Base-by-base conservation (phyloP, 2,329 filamentous ascomycete genomes). In the Fusarium pseudocircinatum region DNA sequence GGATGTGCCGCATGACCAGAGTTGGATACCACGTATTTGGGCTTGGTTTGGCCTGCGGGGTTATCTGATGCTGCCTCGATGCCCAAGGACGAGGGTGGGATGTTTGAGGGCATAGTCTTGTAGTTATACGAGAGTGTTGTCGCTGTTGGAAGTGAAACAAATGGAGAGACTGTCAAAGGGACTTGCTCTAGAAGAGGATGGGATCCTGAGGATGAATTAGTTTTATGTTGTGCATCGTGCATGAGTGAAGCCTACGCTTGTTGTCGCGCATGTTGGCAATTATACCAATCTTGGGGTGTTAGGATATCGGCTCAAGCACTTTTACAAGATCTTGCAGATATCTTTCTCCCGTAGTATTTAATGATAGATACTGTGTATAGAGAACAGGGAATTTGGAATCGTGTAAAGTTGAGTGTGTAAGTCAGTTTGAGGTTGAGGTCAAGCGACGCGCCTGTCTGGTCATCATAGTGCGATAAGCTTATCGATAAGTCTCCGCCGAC, bases 91-190 rank as follows among this genome's bases (percentile, higher is more conserved):
- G 82, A 82, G 7, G 82, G 78, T 5, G 96, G 96, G 0, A 98
- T 89, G 5, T 94, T 93, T 2, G 94, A 96, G 1, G 96, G 94
- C 79, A 98, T 92, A 16, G 91, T 89, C 81, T 95, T 96, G 88
- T 98, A 98, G 76, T 94, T 97, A 85, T 98, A 98, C 30, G 96
- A 96, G 13, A 99, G 90, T 1, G 95, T 97, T 26, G 95, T 93
- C 32, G 96, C 93, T 36, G 94, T 92, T 16, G 96, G 96, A 37
- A 99, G 92, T 68, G 92, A 93, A 78, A 98, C 90, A 85, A 98
- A 98, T 32, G 96, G 96, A 7, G 96, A 98, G 49, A 98, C 95
- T 56, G 95, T 97, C 62, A 99, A 86, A 36, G 96, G 95, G 44
- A 98, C 91, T 84, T 99, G 96, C 75, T 95, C 93, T 52, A 99